Conservation (phyloP, 805 yeast genomes). For the Saccharomycopsis oosterbeekiorum region DNA sequence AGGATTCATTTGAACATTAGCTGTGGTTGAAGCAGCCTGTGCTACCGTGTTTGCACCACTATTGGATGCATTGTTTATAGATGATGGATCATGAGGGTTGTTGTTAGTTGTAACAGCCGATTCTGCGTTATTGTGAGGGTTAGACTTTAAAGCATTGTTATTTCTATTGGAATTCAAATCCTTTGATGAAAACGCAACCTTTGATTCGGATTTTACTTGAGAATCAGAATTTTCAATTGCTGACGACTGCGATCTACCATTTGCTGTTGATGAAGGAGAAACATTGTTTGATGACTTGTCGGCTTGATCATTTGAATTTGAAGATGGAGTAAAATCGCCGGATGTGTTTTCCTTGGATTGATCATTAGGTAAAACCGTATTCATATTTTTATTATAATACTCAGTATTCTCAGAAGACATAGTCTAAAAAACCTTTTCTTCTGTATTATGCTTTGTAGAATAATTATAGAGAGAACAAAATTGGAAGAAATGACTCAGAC, state of each 20-base stretch:
- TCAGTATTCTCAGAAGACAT: background rate
- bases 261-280: background rate
- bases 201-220: background rate
- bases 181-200: background rate
- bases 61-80: background rate
- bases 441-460: no score
- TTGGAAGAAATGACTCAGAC: no score
- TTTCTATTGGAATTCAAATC: background rate
- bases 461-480: no score
- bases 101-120: background rate
- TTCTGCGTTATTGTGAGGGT: background rate
- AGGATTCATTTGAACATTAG: background rate
- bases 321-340: background rate
- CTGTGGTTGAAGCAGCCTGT: background rate
- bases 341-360: background rate
- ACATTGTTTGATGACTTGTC: background rate
- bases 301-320: background rate
- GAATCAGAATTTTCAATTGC: background rate
- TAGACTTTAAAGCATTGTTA: background rate
- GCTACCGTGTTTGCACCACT: background rate
- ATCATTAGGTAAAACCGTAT: background rate
- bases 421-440: no score
- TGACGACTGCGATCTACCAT: background rate
- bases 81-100: background rate
- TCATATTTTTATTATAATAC: background rate